phyloP scores from a whole-genome alignment of 1,284 basidiomycete species.

The Apiotrichum mycotoxinovorans region DNA sequence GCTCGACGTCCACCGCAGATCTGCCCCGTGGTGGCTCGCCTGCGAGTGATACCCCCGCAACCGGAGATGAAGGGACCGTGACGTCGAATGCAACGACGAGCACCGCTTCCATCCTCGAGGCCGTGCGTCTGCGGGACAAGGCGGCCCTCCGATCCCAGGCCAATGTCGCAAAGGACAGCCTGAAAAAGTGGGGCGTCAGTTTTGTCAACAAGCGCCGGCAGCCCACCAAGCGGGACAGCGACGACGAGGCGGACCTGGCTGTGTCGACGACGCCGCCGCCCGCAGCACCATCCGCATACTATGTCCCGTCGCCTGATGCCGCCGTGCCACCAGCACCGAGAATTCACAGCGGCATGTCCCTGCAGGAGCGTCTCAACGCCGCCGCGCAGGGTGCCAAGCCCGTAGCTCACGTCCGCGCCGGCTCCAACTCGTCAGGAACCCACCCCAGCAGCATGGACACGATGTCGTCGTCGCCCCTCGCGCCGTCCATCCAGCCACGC shows the following conservation, averaged over 20 bases:
- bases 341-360: constrained; percentile 2
- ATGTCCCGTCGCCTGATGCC: constrained; percentile 32
- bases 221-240: constrained; percentile 3
- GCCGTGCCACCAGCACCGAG: neutral
- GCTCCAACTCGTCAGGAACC: neutral
- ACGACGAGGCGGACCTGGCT: constrained; percentile 12
- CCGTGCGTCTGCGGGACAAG: constrained; percentile 70
- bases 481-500: neutral
- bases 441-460: too few relatives aligned
- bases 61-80: neutral
- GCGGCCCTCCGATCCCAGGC: constrained; percentile 67
- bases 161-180: constrained; percentile 66
- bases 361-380: constrained; percentile 42
- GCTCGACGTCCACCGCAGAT: neutral
- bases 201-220: constrained; percentile 50
- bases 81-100: neutral
- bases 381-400: constrained; percentile 23
- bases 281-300: constrained; percentile 16
- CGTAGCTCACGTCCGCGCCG: neutral
- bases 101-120: constrained; percentile 44
- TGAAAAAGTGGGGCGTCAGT: constrained; percentile 82
- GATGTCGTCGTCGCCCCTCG: neutral
- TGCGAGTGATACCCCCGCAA: neutral
- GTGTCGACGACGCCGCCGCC: constrained; percentile 7
- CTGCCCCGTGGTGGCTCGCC: neutral